Evolutionary conservation across 345 rosid species (phyloP), one percentile per base, ranked within the genome.

Genomic region (Limnanthes douglasii): DNA sequence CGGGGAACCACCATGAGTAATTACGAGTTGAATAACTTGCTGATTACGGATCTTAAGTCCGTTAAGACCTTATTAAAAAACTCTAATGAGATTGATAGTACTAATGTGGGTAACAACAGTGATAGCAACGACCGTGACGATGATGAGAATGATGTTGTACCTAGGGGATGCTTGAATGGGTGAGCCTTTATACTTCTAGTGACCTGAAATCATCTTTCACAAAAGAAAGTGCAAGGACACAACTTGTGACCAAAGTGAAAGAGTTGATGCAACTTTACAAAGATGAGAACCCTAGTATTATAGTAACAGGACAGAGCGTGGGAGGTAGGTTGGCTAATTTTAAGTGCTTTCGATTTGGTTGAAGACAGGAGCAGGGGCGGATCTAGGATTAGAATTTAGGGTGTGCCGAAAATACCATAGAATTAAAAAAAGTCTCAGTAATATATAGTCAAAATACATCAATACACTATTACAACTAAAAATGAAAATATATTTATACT

Each of bases 141-240:
- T 11, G 73, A 72, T 13, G 81, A 65, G 2, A 74, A 66, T 0
- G 39, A 50, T n/a, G 75, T 48, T 3, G 45, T 51, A 2, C 65
- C 78, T 8, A 75, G 70, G 36, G 92, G 34, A 86, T 86, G 97
- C 52, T 38, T 3, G 95, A 94, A 0, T 86, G 97, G 94, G 62
- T 73, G 34, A 60, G 83, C 0, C 64, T 86, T 43, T 86, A 86
- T 63, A 55, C 58, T 11, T 74, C 86, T 2, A 59, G 60, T 1
- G 39, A 86, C 38, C 68, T 76, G 7, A 61, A 59, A n/a, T 86
- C 94, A 6, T 32, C 58, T 6, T 86, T 80, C 34, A 70, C 92
- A 2, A 74, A 51, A 37, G 4, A 60, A 45, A 81, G 86, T 38
- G 61, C 66, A 16, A 62, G 86, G 48, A 25, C 25, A 1, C 96